Conservation (phyloP, 441 rosid genomes). For the Adansonia madagascariensis region DNA sequence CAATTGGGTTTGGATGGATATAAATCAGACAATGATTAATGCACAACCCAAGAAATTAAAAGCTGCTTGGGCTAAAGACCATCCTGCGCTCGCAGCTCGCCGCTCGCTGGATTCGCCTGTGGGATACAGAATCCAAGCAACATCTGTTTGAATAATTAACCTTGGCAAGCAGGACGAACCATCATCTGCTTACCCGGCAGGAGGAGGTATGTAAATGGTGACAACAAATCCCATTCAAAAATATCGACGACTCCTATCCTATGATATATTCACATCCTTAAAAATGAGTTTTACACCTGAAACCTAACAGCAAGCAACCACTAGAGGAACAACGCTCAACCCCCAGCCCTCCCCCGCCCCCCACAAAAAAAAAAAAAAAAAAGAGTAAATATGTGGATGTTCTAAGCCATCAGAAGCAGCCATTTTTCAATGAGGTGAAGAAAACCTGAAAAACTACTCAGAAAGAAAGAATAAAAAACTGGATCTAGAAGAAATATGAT, state of each 20-base stretch:
- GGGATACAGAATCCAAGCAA: too few relatives aligned
- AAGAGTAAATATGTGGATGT: not conserved
- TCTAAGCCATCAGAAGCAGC: constrained; percentile 31
- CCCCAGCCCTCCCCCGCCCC: too few relatives aligned
- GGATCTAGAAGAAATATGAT: constrained; percentile 22
- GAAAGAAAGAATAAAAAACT: not conserved
- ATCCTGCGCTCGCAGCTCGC: too few relatives aligned
- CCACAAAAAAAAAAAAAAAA: too few relatives aligned
- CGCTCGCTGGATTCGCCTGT: too few relatives aligned
- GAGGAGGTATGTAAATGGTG: not conserved
- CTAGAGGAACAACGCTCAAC: not conserved
- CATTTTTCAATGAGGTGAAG: constrained; percentile 17
- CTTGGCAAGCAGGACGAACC: too few relatives aligned
- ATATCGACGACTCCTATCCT: not conserved
- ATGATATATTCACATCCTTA: not conserved
- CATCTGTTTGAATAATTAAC: too few relatives aligned
- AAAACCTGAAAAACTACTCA: constrained; percentile 26
- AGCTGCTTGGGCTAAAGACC: too few relatives aligned
- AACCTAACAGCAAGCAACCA: constrained; percentile 9
- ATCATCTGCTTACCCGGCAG: not conserved
- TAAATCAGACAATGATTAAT: too few relatives aligned
- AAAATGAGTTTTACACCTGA: constrained; percentile 14
- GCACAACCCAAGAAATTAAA: too few relatives aligned
- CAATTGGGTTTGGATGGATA: too few relatives aligned
- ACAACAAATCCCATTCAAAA: not conserved